These are phyloP conservation scores for Aspergillus conjunctus DNA, from an alignment of 495 filamentous ascomycete species.

Conservation along the genomic window DNA sequence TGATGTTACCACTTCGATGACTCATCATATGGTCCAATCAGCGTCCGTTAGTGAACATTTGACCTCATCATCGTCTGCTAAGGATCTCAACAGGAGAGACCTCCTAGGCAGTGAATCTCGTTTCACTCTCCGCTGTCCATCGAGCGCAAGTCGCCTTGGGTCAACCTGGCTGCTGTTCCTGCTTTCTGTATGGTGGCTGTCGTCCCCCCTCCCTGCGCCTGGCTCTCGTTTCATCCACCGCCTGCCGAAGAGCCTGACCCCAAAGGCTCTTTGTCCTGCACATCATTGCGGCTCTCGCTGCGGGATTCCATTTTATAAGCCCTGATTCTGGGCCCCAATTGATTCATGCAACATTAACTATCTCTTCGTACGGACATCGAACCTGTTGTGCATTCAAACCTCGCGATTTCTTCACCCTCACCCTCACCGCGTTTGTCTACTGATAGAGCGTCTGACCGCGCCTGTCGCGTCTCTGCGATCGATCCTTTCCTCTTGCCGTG, in stretches of 20 bases:
- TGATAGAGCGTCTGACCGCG: slow-evolving; percentile 17
- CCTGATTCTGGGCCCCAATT: slow-evolving; percentile 15
- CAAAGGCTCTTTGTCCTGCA: slow-evolving; percentile 5
- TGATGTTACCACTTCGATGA: slow-evolving; percentile 16
- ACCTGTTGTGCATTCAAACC: neutral
- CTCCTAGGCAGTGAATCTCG: slow-evolving; percentile 8
- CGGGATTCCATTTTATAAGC: slow-evolving; percentile 6
- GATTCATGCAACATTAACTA: slow-evolving; percentile 2
- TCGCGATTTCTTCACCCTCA: neutral
- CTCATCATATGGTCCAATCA: slow-evolving; percentile 27
- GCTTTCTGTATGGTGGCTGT: neutral
- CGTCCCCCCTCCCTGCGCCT: neutral
- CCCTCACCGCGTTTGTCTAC: slow-evolving; percentile 14
- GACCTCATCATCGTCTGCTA: slow-evolving; percentile 30
- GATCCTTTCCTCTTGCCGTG: slow-evolving; percentile 16
- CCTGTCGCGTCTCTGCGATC: slow-evolving; percentile 27
- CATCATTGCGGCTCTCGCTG: slow-evolving; percentile 12
- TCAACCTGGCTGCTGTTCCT: slow-evolving; percentile 4
- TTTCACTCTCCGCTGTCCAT: slow-evolving; percentile 5
- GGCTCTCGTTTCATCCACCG: slow-evolving; percentile 10
- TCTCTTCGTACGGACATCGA: neutral
- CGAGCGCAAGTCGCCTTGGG: slow-evolving; percentile 4
- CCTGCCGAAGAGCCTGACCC: slow-evolving; percentile 9
- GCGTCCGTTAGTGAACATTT: slow-evolving; percentile 5
- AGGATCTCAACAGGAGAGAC: slow-evolving; percentile 22